Base-by-base conservation (phyloP, 345 rosid species). In the Linum lewisii region DNA sequence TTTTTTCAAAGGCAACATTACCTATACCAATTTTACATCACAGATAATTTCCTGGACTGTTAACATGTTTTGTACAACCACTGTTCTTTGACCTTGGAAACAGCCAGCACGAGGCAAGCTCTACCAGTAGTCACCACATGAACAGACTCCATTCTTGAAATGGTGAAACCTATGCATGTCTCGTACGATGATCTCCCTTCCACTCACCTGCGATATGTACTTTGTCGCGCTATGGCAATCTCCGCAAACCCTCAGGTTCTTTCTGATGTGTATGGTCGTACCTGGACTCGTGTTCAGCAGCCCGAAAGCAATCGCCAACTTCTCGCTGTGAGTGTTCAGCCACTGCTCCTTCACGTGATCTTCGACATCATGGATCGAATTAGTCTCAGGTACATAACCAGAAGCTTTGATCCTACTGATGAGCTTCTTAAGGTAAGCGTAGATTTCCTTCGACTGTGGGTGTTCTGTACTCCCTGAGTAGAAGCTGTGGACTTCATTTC, bases 101-200 rank as follows among this genome's bases (percentile, higher is more conserved):
- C n/a, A n/a, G n/a, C n/a, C n/a, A n/a, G n/a, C n/a, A n/a, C n/a
- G n/a, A 26, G 3, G 6, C 32, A 21, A 52, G 25, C 22, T 29
- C 65, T 34, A 71, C 74, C 74, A 71, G 23, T 71, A 71, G 51
- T 70, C 74, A 20, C 74, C 69, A 61, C 69, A 70, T 18, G 74
- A 70, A 61, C 74, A 70, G 49, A 24, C 16, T 54, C 73, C 74
- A 21, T 71, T 47, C 25, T 61, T 61, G 60, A 71, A 71, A 49
- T 65, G 74, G 55, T 71, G 74, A 62, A 71, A 71, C 59, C 74
- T 65, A 38, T 71, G 74, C 70, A 71, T 71, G 37, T 71, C 74
- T 6, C 74, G 74, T 24, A 71, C 74, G 14, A 71, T 61, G 22
- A 71, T 71, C 42, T 71, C 74, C 59, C 70, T 20, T 22, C 49